Evolutionary conservation across 257 asterid species (phyloP), one percentile per base, ranked within the genome.

Genomic region (Sherardia arvensis): DNA sequence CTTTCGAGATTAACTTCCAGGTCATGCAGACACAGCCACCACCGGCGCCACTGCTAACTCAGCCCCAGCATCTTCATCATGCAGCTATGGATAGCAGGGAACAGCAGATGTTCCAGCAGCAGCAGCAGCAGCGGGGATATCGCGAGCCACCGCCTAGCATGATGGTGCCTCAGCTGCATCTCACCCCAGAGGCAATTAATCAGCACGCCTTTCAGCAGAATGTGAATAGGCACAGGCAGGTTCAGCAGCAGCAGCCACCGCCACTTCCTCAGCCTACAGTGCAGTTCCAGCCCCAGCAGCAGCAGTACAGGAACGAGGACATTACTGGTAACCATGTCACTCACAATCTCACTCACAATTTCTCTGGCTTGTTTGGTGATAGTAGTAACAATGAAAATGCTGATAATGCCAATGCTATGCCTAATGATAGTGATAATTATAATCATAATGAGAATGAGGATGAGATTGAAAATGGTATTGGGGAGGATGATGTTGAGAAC

Each of bases 401-500:
- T 61, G 38, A 18, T 53, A 26, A 61, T 61, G 73, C 66, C 55
- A 70, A 53, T 59, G 68, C 63, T 67, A 67, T 64, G 27, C 61
- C 63, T 36, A 47, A 56, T 30, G 18, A 66, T 54, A 79, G 64
- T 48, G 65, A 68, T 57, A 69, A 75, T 33, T 70, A 63, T 43
- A 43, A 43, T 15, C 20, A 43, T 14, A 15, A 15, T 43, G 51
- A 34, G 43, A 6, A 34, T 34, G 43, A 15, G 51, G 20, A 43
- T 15, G 51, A 4, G 21, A 43, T 14, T 43, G 51, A 15, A 7
- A 43, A 43, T 43, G 51, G 7, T 14, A 15, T 14, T 15, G 51
- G 7, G 51, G 51, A 43, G 51, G 51, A 43, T 55, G 66, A 74
- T 74, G 38, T 32, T n/a, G 55, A 67, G 49, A 62, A 69, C 51